Evolutionary conservation across 139 green algal species (phyloP).

Genomic region (Yamagishiella unicocca): DNA sequence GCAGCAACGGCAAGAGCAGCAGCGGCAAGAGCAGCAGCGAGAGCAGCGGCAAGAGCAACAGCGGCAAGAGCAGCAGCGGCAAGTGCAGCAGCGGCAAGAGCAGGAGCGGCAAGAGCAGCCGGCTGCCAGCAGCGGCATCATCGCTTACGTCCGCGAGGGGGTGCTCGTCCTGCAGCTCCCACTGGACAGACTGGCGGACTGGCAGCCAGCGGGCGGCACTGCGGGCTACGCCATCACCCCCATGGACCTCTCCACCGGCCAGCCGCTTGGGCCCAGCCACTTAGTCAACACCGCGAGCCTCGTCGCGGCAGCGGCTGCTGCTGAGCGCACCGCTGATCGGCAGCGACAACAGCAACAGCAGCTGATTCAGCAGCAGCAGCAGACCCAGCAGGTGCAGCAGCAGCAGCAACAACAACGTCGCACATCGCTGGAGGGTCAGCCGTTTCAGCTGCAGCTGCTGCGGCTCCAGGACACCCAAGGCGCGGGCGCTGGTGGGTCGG

Average conservation of each 20-base stretch:
- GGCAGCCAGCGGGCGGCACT: background rate
- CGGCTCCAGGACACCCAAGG: background rate
- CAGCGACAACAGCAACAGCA: conserved; percentile 20
- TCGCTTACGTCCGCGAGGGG: background rate
- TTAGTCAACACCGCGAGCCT: background rate
- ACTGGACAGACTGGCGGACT: background rate
- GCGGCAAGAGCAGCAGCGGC: background rate
- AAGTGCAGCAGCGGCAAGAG: background rate
- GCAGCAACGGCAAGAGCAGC: background rate
- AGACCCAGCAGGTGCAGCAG: background rate
- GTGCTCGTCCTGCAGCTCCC: background rate
- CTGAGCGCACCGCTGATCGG: background rate
- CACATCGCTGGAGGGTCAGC: background rate
- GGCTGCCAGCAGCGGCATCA: background rate
- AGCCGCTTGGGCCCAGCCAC: conserved; percentile 10
- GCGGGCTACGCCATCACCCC: conserved; percentile 16
- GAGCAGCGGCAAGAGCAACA: background rate
- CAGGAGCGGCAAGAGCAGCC: background rate
- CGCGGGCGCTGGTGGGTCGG: background rate
- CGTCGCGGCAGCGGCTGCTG: background rate
- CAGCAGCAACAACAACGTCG: background rate
- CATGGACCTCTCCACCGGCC: conserved; percentile 9
- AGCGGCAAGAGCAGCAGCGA: background rate
- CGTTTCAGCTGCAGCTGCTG: background rate
- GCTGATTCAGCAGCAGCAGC: conserved; percentile 14